A percentile compares a stretch with the other conserved stretches of the same genome.
Evolutionary conservation across 129 eudicot species (phyloP).

Genomic region (Mikania micrantha): DNA sequence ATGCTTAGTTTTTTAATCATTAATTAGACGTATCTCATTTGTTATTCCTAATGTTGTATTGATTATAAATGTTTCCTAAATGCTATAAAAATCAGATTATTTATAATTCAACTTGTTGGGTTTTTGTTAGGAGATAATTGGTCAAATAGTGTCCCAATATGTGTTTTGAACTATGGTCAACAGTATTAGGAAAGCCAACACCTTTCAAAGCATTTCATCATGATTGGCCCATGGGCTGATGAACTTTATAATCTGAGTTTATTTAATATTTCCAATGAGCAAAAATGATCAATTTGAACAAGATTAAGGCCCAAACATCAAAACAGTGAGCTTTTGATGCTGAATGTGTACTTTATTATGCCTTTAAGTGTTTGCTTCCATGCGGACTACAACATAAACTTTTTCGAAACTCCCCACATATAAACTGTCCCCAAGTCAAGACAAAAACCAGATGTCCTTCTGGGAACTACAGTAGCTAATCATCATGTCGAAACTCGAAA

Average conservation of each 20-base stretch:
- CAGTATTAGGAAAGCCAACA: too few species aligned
- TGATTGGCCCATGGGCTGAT: neutral
- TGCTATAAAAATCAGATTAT: too few species aligned
- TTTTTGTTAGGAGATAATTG: too few species aligned
- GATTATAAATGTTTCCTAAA: too few species aligned
- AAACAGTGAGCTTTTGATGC: neutral
- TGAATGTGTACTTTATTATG: neutral
- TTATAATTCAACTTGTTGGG: too few species aligned
- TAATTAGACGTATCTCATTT: too few species aligned
- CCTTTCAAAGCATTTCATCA: neutral
- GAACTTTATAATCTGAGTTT: neutral
- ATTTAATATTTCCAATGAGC: neutral
- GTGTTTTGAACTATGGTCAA: too few species aligned
- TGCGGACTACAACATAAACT: slow-evolving; percentile 31
- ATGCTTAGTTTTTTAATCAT: too few species aligned
- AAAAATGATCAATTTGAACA: neutral
- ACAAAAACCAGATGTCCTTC: slow-evolving; percentile 51
- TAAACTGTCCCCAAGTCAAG: slow-evolving; percentile 10
- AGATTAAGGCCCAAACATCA: neutral
- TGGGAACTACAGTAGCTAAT: slow-evolving; percentile 39
- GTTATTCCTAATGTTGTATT: too few species aligned
- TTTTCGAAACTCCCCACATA: slow-evolving; percentile 13
- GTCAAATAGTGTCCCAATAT: too few species aligned
- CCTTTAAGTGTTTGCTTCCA: slow-evolving; percentile 19
- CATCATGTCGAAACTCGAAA: slow-evolving; percentile 36